Base-by-base conservation (phyloP, 2,329 filamentous ascomycete species). In the Colletotrichum sp. region DNA sequence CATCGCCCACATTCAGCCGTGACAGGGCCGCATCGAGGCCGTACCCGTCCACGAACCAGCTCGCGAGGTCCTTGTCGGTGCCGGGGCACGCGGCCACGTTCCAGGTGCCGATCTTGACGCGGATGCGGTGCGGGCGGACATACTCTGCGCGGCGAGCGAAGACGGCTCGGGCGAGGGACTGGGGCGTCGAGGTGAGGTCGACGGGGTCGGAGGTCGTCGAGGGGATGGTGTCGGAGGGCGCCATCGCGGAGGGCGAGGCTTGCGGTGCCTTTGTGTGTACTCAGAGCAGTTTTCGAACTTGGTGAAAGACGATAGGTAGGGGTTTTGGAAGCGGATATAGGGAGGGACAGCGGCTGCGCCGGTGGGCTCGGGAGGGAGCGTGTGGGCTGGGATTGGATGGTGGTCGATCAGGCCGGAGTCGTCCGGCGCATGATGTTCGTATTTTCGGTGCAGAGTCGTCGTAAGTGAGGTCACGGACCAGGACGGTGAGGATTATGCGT, bases 91-190 rank as follows among this genome's bases (percentile, higher is more conserved):
- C 93, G 6, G 96, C 97, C 18, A 98, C 95, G 84, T 99, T 99
- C 97, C 97, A 99, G 0, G 95, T 94, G 57, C 96, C 97, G 68
- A 99, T 90, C 85, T 98, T 98, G 84, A 99, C 91, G 78, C 93
- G 93, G 79, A 98, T 92, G 67, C 90, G 90, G 82, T 93, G 93
- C 59, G 93, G 91, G 48, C 93, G 91, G 30, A 94, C 93, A 83
- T 96, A 99, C 83, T 99, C 96, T 65, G 91, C 86, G 80, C 93
- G 91, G 70, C 97, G 91, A 52, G 94, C 92, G 81, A 93, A 91
- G 52, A 99, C 87, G 34, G 91, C 91, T 77, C 87, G 88, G 61
- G 91, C 91, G n/a, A 94, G 89, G 5, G 92, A 93, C 69, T 89
- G 87, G 2, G 89, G 90, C 48, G 86, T 88, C 12, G 83, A 82